Evolutionary conservation across 2,329 filamentous ascomycete genomes (phyloP), one percentile per base, ranked within the genome.

Genomic region (Fusarium verticillioides): DNA sequence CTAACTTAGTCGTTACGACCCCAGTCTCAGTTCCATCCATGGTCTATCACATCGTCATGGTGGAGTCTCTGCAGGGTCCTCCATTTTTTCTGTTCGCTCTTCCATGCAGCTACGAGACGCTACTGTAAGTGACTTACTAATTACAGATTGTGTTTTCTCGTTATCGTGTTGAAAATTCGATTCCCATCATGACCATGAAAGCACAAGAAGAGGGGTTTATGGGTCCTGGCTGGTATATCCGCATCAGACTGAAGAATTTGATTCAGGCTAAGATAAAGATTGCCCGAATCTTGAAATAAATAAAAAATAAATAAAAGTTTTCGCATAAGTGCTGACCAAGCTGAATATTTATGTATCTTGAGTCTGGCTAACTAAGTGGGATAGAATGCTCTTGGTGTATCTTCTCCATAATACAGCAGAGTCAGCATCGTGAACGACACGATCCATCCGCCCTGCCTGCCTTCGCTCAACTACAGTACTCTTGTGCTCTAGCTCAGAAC

Each of bases 41-140:
- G 39, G 61, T 53, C 44, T 40, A 53, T 58, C 63, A 37, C 49
- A 58, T 74, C 71, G 71, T 74, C 71, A 74, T 74, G 71, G 72
- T 75, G 72, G 72, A 73, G 72, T 68, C 44, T 15, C 54, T 73
- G 53, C 66, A 75, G 72, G 72, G 72, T 65, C 72, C 66, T 75
- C 66, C 63, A 73, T 76, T 53, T 65, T 52, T 46, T 50, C 49
- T 50, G 40, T 57, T 58, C 72, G 58, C 61, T 59, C 58, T 63
- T 67, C 54, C 62, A 62, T 74, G 66, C 66, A 73, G 39, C 58
- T 54, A 56, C 23, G 21, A n/a, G 26, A 59, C 53, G 63, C 65
- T 67, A 64, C 66, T 70, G 57, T 59, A 65, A 21, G 60, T 65
- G 26, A 64, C 50, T 72, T 37, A 63, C 44, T 63, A 71, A 71